Evolutionary conservation across 768 basidiomycete species (phyloP).

Genomic region (Gymnopilus dilepis): DNA sequence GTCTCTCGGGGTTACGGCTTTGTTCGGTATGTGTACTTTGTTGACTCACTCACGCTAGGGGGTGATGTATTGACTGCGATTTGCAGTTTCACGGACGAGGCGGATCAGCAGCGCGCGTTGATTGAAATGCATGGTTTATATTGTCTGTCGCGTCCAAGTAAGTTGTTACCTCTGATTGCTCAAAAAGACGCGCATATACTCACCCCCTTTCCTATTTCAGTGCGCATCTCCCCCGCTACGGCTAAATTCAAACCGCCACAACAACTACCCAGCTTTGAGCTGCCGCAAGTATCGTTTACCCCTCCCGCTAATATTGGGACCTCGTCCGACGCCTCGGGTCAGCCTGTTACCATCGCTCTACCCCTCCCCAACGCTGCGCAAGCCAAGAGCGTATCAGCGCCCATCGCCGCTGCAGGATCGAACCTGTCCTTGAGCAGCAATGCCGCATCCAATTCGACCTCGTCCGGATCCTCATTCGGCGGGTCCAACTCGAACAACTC

Average conservation of each 20-base stretch:
- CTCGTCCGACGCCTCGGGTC: constrained; percentile 38
- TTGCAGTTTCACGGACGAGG: constrained; percentile 81
- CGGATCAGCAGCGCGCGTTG: constrained; percentile 87
- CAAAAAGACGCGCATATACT: constrained; percentile 34
- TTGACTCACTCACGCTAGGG: constrained; percentile 4
- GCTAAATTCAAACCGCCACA: constrained; percentile 80
- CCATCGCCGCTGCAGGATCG: constrained; percentile 59
- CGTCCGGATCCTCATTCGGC: constrained; percentile 51
- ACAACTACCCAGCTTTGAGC: constrained; percentile 43
- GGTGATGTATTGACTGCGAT: constrained; percentile 21
- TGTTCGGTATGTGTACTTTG: constrained; percentile 71
- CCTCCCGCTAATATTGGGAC: constrained; percentile 29
- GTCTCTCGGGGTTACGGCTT: constrained; percentile 93
- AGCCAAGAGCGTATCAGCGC: constrained; percentile 71
- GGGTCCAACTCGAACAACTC: constrained; percentile 58
- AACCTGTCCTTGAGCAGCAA: constrained; percentile 41
- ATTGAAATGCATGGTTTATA: constrained; percentile 93
- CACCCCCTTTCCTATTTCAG: constrained; percentile 42
- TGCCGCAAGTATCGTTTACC: constrained; percentile 53
- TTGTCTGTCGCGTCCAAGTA: constrained; percentile 87
- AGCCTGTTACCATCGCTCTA: constrained; percentile 52
- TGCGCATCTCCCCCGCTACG: constrained; percentile 91
- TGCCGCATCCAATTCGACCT: constrained; percentile 45
- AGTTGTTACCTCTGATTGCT: constrained; percentile 32
- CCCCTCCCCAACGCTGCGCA: constrained; percentile 51